Evolutionary conservation across 352 stramenopile genomes (phyloP), one percentile per base, ranked within the genome.

Genomic region (Phytophthora chlamydospora): DNA sequence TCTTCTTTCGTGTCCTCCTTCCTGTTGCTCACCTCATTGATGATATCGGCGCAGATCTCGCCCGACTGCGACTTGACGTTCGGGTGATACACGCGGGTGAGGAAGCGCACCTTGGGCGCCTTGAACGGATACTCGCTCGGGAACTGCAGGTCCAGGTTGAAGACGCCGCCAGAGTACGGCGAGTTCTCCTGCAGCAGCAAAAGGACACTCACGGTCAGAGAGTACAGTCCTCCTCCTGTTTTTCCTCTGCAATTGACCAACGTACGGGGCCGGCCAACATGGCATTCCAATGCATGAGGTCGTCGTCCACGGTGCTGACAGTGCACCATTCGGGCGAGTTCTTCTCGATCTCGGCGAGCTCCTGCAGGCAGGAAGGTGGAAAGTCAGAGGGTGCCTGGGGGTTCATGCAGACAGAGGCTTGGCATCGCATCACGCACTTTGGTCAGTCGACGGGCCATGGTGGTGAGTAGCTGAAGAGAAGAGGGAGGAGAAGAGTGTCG

Each of bases 121-220:
- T 98, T 98, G 78, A 98, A 98, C 21, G 97, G 97, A 69, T 99
- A 99, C 63, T 99, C 93, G 11, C 85, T 85, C 0, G 97, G 96
- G 68, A 99, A 99, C 58, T 96, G 80, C 42, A 99, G 70, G 63
- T 98, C 87, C 58, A 99, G 85, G 53, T 90, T 94, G 63, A 99
- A 99, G 54, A 95, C 90, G 51, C 88, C 93, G 3, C 88, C 88
- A 10, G 76, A 76, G 71, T 96, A 97, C 44, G 92, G 90, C 41
- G 90, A 80, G 66, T 90, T 79, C 43, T 96, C 82, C 88, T 96
- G 48, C 45, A 12, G 59, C 14, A 64, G n/a, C n/a, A 60, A 9
- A 29, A 47, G 14, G 49, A 50, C 39, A 47, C 4, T 35, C 17
- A 51, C 16, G 33, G 21, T 42, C 35, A 24, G 21, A 1, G 40